These are phyloP conservation scores for Trypanosoma avium DNA, from an alignment of 208 protist genomes.

Conservation along the genomic window DNA sequence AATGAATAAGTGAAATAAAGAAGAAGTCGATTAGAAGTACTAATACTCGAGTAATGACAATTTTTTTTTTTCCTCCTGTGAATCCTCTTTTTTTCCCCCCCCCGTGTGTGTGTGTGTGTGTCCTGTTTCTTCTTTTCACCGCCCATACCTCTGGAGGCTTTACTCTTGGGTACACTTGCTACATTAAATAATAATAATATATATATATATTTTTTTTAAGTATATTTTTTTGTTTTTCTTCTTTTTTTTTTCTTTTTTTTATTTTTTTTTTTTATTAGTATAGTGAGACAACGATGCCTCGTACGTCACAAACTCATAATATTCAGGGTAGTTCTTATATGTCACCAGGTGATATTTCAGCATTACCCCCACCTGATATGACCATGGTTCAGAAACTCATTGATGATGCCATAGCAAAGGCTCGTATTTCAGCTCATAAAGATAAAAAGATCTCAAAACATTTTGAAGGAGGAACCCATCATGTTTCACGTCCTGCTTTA, in stretches of 20 bases:
- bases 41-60: too few species aligned
- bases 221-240: background rate
- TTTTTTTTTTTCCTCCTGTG: too few species aligned
- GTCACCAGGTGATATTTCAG: slow-evolving; percentile 1
- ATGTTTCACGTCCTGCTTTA: background rate
- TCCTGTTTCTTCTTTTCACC: too few species aligned
- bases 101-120: too few species aligned
- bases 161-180: too few species aligned
- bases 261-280: slow-evolving; percentile 1
- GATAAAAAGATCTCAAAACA: background rate
- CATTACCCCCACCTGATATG: slow-evolving; percentile 48
- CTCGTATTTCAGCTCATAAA: slow-evolving; percentile 17
- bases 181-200: background rate
- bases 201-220: background rate
- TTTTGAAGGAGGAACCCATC: background rate
- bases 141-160: too few species aligned
- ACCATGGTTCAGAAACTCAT: slow-evolving; percentile 69
- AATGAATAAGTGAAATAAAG: slow-evolving; percentile 6
- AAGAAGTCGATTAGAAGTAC: background rate
- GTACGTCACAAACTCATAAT: slow-evolving; percentile 23
- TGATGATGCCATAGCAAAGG: slow-evolving; percentile 64
- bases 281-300: slow-evolving; percentile 26
- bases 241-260: slow-evolving; percentile 6
- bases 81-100: too few species aligned
- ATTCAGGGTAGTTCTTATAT: background rate